Evolutionary conservation across 2,329 filamentous ascomycete species (phyloP).

Genomic region (Fusarium odoratissimum): DNA sequence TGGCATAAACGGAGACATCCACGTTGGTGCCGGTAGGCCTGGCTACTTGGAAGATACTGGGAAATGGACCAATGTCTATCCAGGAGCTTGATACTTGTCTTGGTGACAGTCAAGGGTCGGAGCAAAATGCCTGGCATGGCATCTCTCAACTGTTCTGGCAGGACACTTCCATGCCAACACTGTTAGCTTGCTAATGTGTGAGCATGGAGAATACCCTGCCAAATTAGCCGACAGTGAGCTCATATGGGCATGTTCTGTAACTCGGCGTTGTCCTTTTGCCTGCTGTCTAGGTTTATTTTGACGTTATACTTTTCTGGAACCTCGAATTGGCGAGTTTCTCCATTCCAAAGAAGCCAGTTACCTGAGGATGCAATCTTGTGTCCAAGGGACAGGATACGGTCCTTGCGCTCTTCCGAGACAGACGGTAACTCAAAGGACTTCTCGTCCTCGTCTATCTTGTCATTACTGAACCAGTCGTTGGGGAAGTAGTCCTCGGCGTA

Average conservation of each 20-base stretch:
- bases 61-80: neutral
- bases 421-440: conserved; percentile 71
- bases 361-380: conserved; percentile 57
- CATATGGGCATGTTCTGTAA: neutral
- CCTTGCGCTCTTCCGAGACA: conserved; percentile 66
- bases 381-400: conserved; percentile 70
- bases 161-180: neutral
- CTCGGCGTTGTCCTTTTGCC: conserved; percentile 28
- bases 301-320: conserved; percentile 52
- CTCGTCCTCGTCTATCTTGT: conserved; percentile 74
- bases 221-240: neutral
- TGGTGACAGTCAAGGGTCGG: neutral
- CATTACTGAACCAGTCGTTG: conserved; percentile 65
- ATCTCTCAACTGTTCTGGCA: neutral
- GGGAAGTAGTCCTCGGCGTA: conserved; percentile 72
- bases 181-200: neutral
- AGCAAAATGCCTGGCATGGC: neutral
- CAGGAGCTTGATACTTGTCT: neutral
- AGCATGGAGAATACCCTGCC: neutral
- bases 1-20: neutral
- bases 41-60: neutral
- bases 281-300: neutral
- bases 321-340: conserved; percentile 51
- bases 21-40: neutral
- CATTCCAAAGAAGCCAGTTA: conserved; percentile 61